Base-by-base conservation (phyloP, 2,329 filamentous ascomycete genomes). In the Colletotrichum chrysophilum region DNA sequence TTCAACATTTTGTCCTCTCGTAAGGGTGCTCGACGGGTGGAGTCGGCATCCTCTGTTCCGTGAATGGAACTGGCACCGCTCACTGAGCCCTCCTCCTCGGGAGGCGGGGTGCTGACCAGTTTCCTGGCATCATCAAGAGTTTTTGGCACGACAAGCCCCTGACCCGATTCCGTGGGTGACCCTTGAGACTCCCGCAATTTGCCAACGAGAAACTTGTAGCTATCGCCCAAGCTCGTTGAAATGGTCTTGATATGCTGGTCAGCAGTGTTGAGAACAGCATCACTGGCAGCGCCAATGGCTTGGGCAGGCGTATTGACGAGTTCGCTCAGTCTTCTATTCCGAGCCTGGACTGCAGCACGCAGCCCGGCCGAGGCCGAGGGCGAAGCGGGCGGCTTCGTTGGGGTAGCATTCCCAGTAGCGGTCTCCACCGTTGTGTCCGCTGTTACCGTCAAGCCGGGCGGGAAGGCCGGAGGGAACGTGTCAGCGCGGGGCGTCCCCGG, bases 161-260 rank as follows among this genome's bases (percentile, higher is more conserved):
- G 84, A 26, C 86, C 84, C 7, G 85, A 83, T 32, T 85, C 84
- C 3, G 84, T 82, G 14, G 81, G 79, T 79, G 85, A 80, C 79
- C 89, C 83, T 82, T 91, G 86, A 79, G 92, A 89, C 83, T 98
- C 96, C 77, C 94, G 95, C 24, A 98, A 88, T 79, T 96, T 95
- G 18, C 96, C 96, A 70, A 99, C 92, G 28, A 99, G 87, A 82
- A 98, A 98, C 76, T 96, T 97, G 86, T 98, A 97, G 82, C 96
- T 98, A 80, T 95, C 96, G 75, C 96, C 96, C 5, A 98, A 88
- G 64, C 95, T 97, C 81, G 91, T 96, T 77, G 96, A 95, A 78
- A 99, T 98, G 43, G 93, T 97, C 82, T 98, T 98, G 78, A 98
- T 89, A 2, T 96, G 91, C 82, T 98, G 96, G 81, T 99, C 97